Base-by-base conservation (phyloP, 345 rosid genomes). In the Euphorbia tirucalli region DNA sequence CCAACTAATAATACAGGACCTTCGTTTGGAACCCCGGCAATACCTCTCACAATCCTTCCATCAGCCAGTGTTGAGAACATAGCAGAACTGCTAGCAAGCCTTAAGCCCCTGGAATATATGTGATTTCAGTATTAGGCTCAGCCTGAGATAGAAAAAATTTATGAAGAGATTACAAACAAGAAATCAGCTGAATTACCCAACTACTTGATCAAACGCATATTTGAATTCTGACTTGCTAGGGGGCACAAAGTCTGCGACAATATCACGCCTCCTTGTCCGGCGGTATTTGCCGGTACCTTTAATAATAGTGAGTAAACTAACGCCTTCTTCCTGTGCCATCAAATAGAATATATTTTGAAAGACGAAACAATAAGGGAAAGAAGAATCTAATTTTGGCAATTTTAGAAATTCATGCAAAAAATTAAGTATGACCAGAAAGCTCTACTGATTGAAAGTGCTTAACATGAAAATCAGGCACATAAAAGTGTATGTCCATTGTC, bases 1-100 rank as follows among this genome's bases (percentile, higher is more conserved):
- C 98, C 98, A 74, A 90, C 86, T 39, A 86, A 78, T 39, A 91
- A 25, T 24, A 93, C 94, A 2, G 94, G 98, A 66, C 98, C 98
- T 78, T 91, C 85, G 24, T 67, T 74, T 46, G 96, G 98, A 80
- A 93, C 84, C 58, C 93, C 98, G 0, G 79, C 84, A 62, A 93
- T 93, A 19, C 96, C 94, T 81, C 71, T 85, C 74, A 91, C 93
- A 37, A 91, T 84, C 77, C 39, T 83, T 65, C 87, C 98, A 31
- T 88, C 85, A 35, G 90, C 93, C 80, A 84, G 66, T 55, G 97
- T 93, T 46, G 98, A 93, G 61, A 86, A 80, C 72, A 87, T 68
- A 44, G 85, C 87, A 5, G 94, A 66, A 79, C 89, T 61, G 54
- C 83, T 39, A 63, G 87, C 87, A 64, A 60, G 41, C 52, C 75